phyloP scores from a whole-genome alignment of 768 basidiomycete genomes.

The Lyophyllum shimeji region DNA sequence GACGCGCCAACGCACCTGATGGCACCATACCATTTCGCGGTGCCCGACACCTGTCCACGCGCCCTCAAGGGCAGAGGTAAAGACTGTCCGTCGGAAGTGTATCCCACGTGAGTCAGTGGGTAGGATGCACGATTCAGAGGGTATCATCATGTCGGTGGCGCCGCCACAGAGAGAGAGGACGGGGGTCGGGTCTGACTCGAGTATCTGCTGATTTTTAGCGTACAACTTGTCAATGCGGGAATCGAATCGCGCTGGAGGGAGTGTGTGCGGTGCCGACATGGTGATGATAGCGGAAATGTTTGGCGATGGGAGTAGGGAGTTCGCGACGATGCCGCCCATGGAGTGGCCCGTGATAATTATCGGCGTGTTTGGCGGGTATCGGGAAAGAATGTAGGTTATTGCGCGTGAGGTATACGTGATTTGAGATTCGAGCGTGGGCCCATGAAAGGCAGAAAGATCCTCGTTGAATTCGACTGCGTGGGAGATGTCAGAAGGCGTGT shows the following conservation, averaged over 20 bases:
- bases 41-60: conserved; percentile 96
- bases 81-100: conserved; percentile 61
- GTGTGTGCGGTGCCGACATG: conserved; percentile 91
- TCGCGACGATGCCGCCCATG: conserved; percentile 95
- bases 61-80: conserved; percentile 87
- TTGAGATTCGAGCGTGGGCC: conserved; percentile 82
- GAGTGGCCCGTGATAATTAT: conserved; percentile 90
- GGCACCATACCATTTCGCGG: conserved; percentile 97
- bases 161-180: conserved; percentile 91
- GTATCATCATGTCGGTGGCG: conserved; percentile 87
- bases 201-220: conserved; percentile 34
- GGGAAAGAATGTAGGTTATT: conserved; percentile 75
- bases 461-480: conserved; percentile 90
- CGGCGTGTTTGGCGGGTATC: conserved; percentile 61
- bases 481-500: conserved; percentile 3
- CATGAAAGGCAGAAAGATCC: conserved; percentile 94
- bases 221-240: conserved; percentile 78
- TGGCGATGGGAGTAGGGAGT: conserved; percentile 67
- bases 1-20: conserved; percentile 90
- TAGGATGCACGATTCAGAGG: conserved; percentile 85
- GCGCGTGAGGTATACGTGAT: conserved; percentile 70
- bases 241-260: conserved; percentile 90
- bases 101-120: conserved; percentile 24
- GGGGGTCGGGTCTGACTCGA: conserved; percentile 52
- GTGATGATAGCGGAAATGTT: conserved; percentile 82